Conservation (phyloP, 306 rosid genomes). For the Bauhinia variegata region DNA sequence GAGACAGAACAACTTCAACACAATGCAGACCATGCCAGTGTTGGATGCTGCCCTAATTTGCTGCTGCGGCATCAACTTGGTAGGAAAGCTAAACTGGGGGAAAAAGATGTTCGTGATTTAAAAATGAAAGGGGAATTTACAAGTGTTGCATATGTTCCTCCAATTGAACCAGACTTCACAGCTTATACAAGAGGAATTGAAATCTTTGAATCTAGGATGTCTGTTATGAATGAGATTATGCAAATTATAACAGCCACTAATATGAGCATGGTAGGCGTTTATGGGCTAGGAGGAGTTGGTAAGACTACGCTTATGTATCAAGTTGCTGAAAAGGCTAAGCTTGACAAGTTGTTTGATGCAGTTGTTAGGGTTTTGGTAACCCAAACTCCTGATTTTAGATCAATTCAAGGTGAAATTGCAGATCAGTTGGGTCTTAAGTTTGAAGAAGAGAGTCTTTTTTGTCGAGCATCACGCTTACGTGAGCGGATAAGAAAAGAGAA, state of each 20-base stretch:
- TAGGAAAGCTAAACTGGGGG: constrained; percentile 20
- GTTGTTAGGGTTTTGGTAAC: constrained; percentile 1
- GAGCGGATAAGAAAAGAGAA: constrained; percentile 3
- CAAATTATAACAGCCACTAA: background rate
- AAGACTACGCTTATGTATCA: constrained; percentile 14
- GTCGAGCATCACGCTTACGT: constrained; percentile 1
- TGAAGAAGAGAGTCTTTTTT: background rate
- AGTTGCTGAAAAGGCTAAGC: background rate
- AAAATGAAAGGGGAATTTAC: background rate
- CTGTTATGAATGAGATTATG: background rate
- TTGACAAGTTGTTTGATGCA: background rate
- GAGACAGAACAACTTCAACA: background rate
- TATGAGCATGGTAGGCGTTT: constrained; percentile 5
- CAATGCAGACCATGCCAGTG: background rate
- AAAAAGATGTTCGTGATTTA: background rate
- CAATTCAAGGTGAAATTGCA: constrained; percentile 12
- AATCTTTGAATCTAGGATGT: background rate
- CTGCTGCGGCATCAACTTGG: constrained; percentile 9
- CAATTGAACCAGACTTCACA: background rate
- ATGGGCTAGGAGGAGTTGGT: constrained; percentile 24
- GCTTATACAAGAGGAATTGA: background rate
- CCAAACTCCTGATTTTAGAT: background rate
- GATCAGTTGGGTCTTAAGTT: background rate
- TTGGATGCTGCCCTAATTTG: constrained; percentile 22
- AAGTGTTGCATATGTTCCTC: background rate